phyloP scores from a whole-genome alignment of 2,329 filamentous ascomycete genomes.

The Coccinonectria pachysandricola region DNA sequence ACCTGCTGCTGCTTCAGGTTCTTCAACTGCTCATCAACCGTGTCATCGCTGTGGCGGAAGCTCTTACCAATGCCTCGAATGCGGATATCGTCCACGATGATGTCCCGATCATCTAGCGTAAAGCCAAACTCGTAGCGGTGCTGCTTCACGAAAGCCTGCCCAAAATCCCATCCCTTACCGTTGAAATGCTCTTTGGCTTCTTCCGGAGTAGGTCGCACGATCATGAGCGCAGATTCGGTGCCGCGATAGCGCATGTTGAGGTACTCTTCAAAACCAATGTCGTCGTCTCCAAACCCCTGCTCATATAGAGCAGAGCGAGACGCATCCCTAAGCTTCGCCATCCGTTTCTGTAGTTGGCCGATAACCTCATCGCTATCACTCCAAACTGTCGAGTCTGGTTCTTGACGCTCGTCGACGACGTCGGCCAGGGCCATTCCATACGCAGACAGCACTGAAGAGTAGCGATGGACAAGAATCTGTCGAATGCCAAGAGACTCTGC shows the following conservation, averaged over 20 bases:
- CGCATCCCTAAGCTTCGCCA: slow-evolving; percentile 69
- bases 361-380: slow-evolving; percentile 47
- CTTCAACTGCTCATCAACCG: slow-evolving; percentile 73
- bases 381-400: slow-evolving; percentile 58
- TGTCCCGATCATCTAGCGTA: slow-evolving; percentile 70
- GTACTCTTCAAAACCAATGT: slow-evolving; percentile 82
- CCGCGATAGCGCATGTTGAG: slow-evolving; percentile 89
- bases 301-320: slow-evolving; percentile 56
- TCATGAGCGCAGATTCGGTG: slow-evolving; percentile 86
- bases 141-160: slow-evolving; percentile 72
- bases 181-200: slow-evolving; percentile 49
- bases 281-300: slow-evolving; percentile 67
- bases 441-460: slow-evolving; percentile 81
- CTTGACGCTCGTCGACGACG: slow-evolving; percentile 84
- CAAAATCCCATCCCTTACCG: slow-evolving; percentile 71
- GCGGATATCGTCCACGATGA: slow-evolving; percentile 83
- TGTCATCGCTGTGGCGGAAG: slow-evolving; percentile 68
- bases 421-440: slow-evolving; percentile 92
- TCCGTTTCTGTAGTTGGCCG: slow-evolving; percentile 57
- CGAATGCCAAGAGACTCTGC: slow-evolving; percentile 74
- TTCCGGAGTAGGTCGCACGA: slow-evolving; percentile 59
- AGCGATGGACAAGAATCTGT: slow-evolving; percentile 77
- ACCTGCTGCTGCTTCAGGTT: slow-evolving; percentile 52
- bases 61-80: slow-evolving; percentile 85
- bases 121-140: slow-evolving; percentile 93